Conservation (phyloP, 1,284 basidiomycete species). For the Schizophyllum commune region DNA sequence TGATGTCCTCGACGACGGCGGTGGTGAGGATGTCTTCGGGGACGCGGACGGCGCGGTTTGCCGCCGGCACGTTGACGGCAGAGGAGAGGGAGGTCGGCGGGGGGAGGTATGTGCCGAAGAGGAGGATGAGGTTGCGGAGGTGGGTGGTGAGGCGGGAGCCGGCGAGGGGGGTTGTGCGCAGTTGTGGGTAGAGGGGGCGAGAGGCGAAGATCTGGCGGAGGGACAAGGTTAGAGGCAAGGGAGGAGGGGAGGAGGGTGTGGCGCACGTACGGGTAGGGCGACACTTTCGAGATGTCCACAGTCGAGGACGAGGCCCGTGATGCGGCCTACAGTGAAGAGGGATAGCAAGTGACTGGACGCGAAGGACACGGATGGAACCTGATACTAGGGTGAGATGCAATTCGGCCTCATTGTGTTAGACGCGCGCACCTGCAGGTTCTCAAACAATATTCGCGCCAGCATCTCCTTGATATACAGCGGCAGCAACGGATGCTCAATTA, state of each 20-base stretch:
- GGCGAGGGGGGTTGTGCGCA: slow-evolving; percentile 78
- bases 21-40: slow-evolving; percentile 72
- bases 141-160: slow-evolving; percentile 70
- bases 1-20: slow-evolving; percentile 74
- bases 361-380: slow-evolving; percentile 93
- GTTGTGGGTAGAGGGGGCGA: slow-evolving; percentile 74
- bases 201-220: slow-evolving; percentile 74
- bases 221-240: not conserved
- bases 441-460: slow-evolving; percentile 82
- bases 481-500: slow-evolving; percentile 85
- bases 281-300: slow-evolving; percentile 88
- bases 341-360: slow-evolving; percentile 81
- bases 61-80: slow-evolving; percentile 51
- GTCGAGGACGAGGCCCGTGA: slow-evolving; percentile 90
- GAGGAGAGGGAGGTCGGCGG: slow-evolving; percentile 65
- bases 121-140: slow-evolving; percentile 68
- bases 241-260: not conserved
- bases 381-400: not conserved
- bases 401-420: not conserved
- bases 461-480: slow-evolving; percentile 84
- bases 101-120: slow-evolving; percentile 75
- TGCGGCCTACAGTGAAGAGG: slow-evolving; percentile 77
- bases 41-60: slow-evolving; percentile 55
- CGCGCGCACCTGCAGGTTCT: slow-evolving; percentile 72
- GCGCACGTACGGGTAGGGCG: slow-evolving; percentile 78